Percentiles rank a stretch among this genome's conserved stretches.
Conservation (phyloP, 331 rosid species). For the Phaseolus coccineus region DNA sequence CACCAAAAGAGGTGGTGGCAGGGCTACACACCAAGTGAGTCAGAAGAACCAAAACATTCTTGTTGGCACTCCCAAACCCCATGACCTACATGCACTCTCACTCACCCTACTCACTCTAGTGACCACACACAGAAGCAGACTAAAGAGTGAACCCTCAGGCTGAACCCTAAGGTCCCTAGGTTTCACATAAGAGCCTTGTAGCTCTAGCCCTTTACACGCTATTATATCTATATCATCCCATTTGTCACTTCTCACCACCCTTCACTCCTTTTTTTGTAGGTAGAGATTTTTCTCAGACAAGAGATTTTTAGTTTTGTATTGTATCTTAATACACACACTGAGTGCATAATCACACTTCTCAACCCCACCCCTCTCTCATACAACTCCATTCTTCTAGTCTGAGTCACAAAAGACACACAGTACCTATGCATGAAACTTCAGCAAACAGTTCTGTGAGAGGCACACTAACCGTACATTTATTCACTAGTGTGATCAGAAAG, state of each 20-base stretch:
- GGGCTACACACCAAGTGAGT: constrained; percentile 34
- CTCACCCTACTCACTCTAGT: constrained; percentile 1
- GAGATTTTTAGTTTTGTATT: constrained; percentile 31
- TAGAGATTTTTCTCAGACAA: constrained; percentile 54
- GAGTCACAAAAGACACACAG: constrained; percentile 62
- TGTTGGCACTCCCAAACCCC: constrained; percentile 61
- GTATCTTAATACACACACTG: constrained; percentile 1
- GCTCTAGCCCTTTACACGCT: constrained; percentile 34
- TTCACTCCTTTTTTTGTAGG: background rate
- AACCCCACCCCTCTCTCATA: constrained; percentile 52
- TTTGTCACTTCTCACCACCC: constrained; percentile 9
- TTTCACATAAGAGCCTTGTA: constrained; percentile 45
- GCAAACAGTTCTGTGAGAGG: constrained; percentile 61
- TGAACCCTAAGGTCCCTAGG: constrained; percentile 51
- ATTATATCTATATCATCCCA: constrained; percentile 33
- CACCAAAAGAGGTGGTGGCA: constrained; percentile 49
- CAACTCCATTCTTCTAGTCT: constrained; percentile 56
- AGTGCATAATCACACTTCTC: constrained; percentile 46
- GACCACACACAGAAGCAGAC: constrained; percentile 45
- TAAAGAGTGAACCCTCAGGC: constrained; percentile 47
- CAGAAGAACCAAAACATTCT: constrained; percentile 77
- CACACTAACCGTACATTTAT: constrained; percentile 63
- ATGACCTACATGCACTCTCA: background rate
- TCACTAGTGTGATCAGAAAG: constrained; percentile 50
- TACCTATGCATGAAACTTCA: constrained; percentile 75